Conservation (phyloP, 495 filamentous ascomycete species). For the Entonaema liquescens region DNA sequence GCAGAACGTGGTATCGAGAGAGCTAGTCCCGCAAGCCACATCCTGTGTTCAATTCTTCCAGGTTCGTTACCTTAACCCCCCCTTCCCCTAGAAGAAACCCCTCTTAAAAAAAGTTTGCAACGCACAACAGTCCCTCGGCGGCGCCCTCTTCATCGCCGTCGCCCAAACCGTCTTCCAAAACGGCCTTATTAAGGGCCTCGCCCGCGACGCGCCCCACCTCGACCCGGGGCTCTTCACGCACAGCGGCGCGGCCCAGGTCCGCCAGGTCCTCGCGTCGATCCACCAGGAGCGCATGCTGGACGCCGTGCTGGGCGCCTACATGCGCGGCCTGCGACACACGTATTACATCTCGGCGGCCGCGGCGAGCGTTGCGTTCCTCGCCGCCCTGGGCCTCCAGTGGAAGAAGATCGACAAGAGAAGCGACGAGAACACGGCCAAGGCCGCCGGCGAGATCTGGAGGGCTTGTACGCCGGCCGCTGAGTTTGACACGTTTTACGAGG, state of each 20-base stretch:
- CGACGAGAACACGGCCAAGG: neutral
- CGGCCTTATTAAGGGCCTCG: constrained; percentile 55
- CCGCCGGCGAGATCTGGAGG: constrained; percentile 7
- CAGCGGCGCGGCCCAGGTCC: constrained; percentile 56
- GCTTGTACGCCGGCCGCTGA: constrained; percentile 30
- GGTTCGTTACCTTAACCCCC: neutral
- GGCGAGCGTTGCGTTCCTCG: constrained; percentile 51
- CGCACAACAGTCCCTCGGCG: constrained; percentile 60
- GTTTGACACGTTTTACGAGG: constrained; percentile 30
- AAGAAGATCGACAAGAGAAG: constrained; percentile 56
- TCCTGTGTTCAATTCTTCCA: constrained; percentile 74
- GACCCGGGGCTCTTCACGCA: constrained; percentile 52
- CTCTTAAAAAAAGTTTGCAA: too few relatives aligned
- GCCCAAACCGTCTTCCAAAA: constrained; percentile 73
- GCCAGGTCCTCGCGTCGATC: constrained; percentile 45
- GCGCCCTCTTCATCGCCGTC: constrained; percentile 74
- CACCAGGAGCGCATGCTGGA: constrained; percentile 40
- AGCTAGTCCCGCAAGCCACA: constrained; percentile 69
- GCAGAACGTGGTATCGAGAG: constrained; percentile 54
- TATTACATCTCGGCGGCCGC: constrained; percentile 57
- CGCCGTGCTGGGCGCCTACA: constrained; percentile 54
- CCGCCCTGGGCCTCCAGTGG: constrained; percentile 53
- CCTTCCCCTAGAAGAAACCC: too few relatives aligned
- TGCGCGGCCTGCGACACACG: constrained; percentile 53
- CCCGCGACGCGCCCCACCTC: constrained; percentile 42